phyloP scores from a whole-genome alignment of 1,284 basidiomycete species.

The Sporisorium sorghi region DNA sequence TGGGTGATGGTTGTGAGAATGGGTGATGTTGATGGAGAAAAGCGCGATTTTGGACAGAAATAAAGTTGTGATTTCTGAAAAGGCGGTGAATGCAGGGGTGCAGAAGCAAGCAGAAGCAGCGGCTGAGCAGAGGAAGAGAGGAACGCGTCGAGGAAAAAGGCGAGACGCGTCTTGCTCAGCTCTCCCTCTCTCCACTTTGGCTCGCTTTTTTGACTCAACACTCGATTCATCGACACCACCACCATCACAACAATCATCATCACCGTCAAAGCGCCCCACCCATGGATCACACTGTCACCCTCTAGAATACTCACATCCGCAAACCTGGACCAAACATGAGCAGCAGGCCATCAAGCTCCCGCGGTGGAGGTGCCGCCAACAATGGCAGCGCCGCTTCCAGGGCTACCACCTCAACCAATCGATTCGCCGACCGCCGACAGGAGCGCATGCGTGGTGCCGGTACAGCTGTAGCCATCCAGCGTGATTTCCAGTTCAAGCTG shows the following conservation, averaged over 20 bases:
- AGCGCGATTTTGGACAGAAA: not conserved
- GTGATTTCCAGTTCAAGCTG: slow-evolving; percentile 51
- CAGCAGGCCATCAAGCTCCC: slow-evolving; percentile 20
- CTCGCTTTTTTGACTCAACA: not conserved
- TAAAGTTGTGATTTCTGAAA: slow-evolving; percentile 1
- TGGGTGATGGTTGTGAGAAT: not conserved
- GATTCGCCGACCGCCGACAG: slow-evolving; percentile 48
- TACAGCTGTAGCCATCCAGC: slow-evolving; percentile 44
- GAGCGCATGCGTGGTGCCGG: slow-evolving; percentile 56
- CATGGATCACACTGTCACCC: not conserved
- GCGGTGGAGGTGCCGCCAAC: slow-evolving; percentile 16
- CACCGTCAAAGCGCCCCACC: not conserved
- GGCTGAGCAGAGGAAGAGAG: no score
- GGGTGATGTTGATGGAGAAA: not conserved
- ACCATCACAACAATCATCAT: not conserved
- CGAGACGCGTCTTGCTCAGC: no score
- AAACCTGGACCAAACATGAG: slow-evolving; percentile 16
- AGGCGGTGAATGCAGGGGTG: not conserved
- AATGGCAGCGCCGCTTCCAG: slow-evolving; percentile 15
- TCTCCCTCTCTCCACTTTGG: slow-evolving; percentile 4
- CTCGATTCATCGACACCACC: not conserved
- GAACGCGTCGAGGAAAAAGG: slow-evolving; percentile 3
- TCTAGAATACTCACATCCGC: not conserved
- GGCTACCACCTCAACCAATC: slow-evolving; percentile 31
- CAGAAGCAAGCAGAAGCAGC: no score